phyloP scores from a whole-genome alignment of 2,329 filamentous ascomycete species.

The Fusarium sp. region DNA sequence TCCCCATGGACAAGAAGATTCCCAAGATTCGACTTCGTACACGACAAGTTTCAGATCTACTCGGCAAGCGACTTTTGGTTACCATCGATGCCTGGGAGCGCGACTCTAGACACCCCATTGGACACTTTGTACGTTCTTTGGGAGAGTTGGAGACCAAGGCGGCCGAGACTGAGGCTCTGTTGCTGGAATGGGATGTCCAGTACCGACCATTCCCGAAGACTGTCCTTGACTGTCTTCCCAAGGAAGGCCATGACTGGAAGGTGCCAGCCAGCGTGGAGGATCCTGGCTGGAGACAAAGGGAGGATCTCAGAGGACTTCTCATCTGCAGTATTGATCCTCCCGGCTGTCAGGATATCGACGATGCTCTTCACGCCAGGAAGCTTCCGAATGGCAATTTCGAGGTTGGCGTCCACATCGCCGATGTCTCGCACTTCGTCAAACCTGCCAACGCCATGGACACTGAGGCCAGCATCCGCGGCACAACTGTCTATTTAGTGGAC shows the following conservation, averaged over 20 bases:
- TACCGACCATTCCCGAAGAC: conserved; percentile 97
- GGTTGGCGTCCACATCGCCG: conserved; percentile 97
- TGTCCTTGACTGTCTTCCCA: conserved; percentile 91
- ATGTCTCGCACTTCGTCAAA: conserved; percentile 99
- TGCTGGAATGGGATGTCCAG: conserved; percentile 97
- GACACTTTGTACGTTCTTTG: conserved; percentile 92
- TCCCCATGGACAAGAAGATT: conserved; percentile 98
- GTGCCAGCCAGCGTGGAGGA: conserved; percentile 85
- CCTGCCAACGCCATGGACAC: conserved; percentile 97
- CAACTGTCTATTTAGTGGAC: conserved; percentile 96
- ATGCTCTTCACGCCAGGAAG: conserved; percentile 87
- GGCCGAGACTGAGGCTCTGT: conserved; percentile 94
- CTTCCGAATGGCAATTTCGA: conserved; percentile 94
- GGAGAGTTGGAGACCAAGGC: conserved; percentile 96
- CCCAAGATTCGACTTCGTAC: conserved; percentile 96
- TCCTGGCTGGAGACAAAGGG: conserved; percentile 86
- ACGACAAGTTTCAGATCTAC: conserved; percentile 85
- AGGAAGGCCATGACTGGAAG: conserved; percentile 93
- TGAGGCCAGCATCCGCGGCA: conserved; percentile 93
- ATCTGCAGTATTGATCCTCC: conserved; percentile 98
- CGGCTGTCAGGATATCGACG: conserved; percentile 97
- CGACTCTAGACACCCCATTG: conserved; percentile 90
- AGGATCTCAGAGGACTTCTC: conserved; percentile 85
- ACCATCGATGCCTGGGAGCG: conserved; percentile 96
- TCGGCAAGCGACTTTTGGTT: conserved; percentile 92